phyloP scores from a whole-genome alignment of 768 basidiomycete species.

The Xerocomellus amylosporus region DNA sequence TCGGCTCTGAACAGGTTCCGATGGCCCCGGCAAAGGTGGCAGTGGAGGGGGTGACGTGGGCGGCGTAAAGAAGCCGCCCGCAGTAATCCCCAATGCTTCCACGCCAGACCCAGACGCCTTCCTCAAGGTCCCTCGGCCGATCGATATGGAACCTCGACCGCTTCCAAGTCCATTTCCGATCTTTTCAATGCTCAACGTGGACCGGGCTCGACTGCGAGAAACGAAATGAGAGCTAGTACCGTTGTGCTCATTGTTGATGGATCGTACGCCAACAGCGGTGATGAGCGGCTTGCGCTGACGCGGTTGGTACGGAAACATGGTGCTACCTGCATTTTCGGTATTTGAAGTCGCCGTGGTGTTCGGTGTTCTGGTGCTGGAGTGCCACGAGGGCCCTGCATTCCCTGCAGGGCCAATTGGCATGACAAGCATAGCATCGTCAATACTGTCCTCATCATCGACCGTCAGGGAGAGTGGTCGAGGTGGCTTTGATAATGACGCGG shows the following conservation, averaged over 20 bases:
- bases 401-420: conserved; percentile 60
- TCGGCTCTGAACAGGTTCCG: conserved; percentile 1
- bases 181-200: conserved; percentile 65
- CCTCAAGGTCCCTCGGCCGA: conserved; percentile 58
- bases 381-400: conserved; percentile 9
- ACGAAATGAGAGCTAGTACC: conserved; percentile 27
- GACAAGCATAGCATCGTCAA: conserved; percentile 72
- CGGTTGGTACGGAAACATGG: conserved; percentile 34
- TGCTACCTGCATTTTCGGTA: conserved; percentile 7
- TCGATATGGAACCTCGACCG: conserved; percentile 56
- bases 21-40: conserved; percentile 14
- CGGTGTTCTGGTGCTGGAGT: conserved; percentile 2
- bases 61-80: conserved; percentile 72
- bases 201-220: conserved; percentile 46
- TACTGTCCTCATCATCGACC: conserved; percentile 65
- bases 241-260: conserved; percentile 35
- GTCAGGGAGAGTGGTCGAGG: conserved; percentile 27
- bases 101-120: conserved; percentile 73
- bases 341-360: conserved; percentile 28
- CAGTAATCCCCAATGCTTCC: conserved; percentile 72
- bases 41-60: conserved; percentile 38
- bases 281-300: conserved; percentile 40
- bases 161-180: conserved; percentile 30
- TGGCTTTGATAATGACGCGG: conserved; percentile 22
- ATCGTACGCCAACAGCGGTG: conserved; percentile 26